Evolutionary conservation across 2,329 filamentous ascomycete species (phyloP).

Genomic region (Sordariomycetes sp.): DNA sequence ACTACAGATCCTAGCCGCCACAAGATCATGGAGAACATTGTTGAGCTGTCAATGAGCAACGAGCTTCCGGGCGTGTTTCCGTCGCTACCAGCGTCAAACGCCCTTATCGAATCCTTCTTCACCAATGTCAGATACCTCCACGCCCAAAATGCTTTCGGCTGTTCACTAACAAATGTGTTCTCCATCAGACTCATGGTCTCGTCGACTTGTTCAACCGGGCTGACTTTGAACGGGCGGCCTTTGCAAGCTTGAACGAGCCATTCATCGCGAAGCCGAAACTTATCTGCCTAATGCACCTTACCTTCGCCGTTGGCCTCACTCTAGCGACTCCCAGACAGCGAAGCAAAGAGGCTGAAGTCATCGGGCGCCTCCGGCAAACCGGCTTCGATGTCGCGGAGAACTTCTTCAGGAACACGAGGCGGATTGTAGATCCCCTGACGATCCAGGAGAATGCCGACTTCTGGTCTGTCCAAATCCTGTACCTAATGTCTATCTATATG

Average conservation of each 20-base stretch:
- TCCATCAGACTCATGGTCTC: conserved; percentile 42
- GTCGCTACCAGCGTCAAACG: conserved; percentile 32
- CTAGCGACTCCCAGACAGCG: conserved; percentile 41
- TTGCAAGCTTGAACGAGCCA: conserved; percentile 43
- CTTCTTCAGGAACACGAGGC: conserved; percentile 50
- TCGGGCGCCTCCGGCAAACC: conserved; percentile 37
- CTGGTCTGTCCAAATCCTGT: conserved; percentile 53
- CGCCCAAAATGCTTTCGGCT: background rate
- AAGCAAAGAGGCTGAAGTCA: conserved; percentile 35
- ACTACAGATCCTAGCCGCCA: conserved; percentile 46
- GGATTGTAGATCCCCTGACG: conserved; percentile 29
- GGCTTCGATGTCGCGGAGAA: conserved; percentile 45
- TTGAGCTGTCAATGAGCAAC: background rate
- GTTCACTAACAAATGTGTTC: background rate
- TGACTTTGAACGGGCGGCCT: conserved; percentile 35
- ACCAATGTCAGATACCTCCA: conserved; percentile 33
- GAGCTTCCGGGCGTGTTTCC: conserved; percentile 3
- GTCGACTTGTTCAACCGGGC: conserved; percentile 47
- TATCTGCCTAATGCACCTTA: conserved; percentile 50
- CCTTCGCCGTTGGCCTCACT: conserved; percentile 52
- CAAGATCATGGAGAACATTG: conserved; percentile 35
- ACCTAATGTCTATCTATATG: conserved; percentile 55
- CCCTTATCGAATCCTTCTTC: conserved; percentile 50
- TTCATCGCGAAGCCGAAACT: conserved; percentile 36
- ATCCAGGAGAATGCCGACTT: conserved; percentile 53